Conservation (phyloP, 1,139 yeast species). For the Blastobotrys arbuscula region DNA sequence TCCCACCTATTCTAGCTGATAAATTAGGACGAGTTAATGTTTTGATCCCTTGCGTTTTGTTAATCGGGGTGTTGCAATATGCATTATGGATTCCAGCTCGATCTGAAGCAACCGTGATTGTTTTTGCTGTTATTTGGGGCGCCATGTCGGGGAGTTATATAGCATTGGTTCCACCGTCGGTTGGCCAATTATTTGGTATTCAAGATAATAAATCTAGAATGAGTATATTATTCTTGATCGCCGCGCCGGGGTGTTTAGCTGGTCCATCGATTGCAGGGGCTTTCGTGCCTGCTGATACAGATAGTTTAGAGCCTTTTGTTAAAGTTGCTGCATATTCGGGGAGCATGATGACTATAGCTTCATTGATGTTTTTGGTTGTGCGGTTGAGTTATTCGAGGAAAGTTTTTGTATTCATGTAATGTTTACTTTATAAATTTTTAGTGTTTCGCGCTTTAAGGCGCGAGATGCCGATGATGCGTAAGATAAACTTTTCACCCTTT, state of each 20-base stretch:
- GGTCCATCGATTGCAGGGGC: slow-evolving; percentile 48
- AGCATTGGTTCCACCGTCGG: slow-evolving; percentile 37
- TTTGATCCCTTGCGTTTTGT: slow-evolving; percentile 31
- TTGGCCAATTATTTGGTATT: slow-evolving; percentile 44
- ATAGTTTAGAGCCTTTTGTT: slow-evolving; percentile 19
- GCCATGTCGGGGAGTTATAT: slow-evolving; percentile 40
- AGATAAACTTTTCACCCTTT: too few relatives aligned
- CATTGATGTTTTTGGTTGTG: slow-evolving; percentile 16
- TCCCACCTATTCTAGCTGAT: slow-evolving; percentile 46
- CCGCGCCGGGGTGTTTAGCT: slow-evolving; percentile 45
- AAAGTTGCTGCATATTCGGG: slow-evolving; percentile 24
- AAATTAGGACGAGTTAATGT: slow-evolving; percentile 38
- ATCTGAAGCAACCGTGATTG: slow-evolving; percentile 24
- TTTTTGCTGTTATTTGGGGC: slow-evolving; percentile 44
- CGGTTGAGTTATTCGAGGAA: slow-evolving; percentile 21
- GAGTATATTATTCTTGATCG: slow-evolving; percentile 51
- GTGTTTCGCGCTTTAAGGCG: too few relatives aligned
- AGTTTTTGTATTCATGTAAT: slow-evolving; percentile 23
- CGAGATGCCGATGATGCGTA: too few relatives aligned
- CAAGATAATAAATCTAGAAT: slow-evolving; percentile 43
- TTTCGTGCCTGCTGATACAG: slow-evolving; percentile 27
- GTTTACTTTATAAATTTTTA: too few relatives aligned
- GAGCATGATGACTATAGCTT: slow-evolving; percentile 20
- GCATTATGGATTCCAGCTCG: slow-evolving; percentile 29
- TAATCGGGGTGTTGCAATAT: slow-evolving; percentile 26